A percentile compares a stretch with the other conserved stretches of the same genome.
phyloP scores from a whole-genome alignment of 2,329 filamentous ascomycete species.

The Elsinoe ampelina region DNA sequence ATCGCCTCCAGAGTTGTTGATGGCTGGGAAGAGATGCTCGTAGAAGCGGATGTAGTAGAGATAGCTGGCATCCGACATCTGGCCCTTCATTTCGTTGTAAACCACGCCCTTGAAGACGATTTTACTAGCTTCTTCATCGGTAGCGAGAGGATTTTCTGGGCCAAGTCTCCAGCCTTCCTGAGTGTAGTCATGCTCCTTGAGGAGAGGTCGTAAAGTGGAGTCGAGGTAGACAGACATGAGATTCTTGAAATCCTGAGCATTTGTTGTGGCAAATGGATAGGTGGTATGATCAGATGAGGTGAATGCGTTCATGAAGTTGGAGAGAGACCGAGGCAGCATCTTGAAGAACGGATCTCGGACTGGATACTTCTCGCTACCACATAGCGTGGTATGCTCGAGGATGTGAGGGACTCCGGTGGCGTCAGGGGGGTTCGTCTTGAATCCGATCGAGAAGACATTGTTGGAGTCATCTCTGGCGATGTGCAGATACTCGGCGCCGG shows the following conservation, averaged over 20 bases:
- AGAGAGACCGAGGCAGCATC: constrained; percentile 96
- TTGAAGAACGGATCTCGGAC: constrained; percentile 99
- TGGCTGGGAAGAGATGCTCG: constrained; percentile 83
- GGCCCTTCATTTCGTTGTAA: constrained; percentile 99
- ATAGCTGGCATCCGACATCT: constrained; percentile 96
- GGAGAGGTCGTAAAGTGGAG: constrained; percentile 77
- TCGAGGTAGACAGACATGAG: constrained; percentile 95
- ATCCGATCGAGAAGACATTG: constrained; percentile 98
- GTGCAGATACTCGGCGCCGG: constrained; percentile 90
- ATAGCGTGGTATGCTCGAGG: constrained; percentile 92
- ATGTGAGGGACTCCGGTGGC: constrained; percentile 96
- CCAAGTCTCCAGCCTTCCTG: constrained; percentile 97
- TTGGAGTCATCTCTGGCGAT: constrained; percentile 92
- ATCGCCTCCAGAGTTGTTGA: constrained; percentile 95
- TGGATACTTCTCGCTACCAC: constrained; percentile 91
- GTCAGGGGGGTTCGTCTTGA: constrained; percentile 97
- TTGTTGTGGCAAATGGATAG: constrained; percentile 96
- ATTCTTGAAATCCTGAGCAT: constrained; percentile 89
- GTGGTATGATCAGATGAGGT: constrained; percentile 94
- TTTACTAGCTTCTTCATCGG: constrained; percentile 44
- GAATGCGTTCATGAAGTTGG: constrained; percentile 99
- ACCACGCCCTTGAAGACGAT: constrained; percentile 96
- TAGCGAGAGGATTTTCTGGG: constrained; percentile 66
- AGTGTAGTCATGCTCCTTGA: constrained; percentile 85
- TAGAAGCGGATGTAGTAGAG: constrained; percentile 93